phyloP scores from a whole-genome alignment of 2,329 filamentous ascomycete species.

The Periconia sp. region DNA sequence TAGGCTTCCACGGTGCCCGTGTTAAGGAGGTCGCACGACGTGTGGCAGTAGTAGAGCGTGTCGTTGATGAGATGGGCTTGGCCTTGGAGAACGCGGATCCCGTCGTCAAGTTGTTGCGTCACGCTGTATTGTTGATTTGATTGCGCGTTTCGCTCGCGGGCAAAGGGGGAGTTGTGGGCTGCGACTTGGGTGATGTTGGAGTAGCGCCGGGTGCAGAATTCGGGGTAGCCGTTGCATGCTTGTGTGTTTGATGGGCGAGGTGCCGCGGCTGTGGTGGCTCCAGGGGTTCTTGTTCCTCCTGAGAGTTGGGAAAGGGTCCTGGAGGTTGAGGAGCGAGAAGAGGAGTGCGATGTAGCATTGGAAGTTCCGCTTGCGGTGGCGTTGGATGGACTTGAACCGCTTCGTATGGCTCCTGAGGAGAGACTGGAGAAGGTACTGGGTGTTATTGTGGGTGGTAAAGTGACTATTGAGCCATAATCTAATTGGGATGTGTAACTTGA shows the following conservation, averaged over 20 bases:
- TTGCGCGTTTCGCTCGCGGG: conserved; percentile 34
- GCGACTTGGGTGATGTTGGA: conserved; percentile 47
- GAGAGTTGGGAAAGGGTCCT: conserved; percentile 26
- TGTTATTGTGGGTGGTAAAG: conserved; percentile 10
- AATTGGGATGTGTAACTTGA: conserved; percentile 16
- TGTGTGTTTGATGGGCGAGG: conserved; percentile 42
- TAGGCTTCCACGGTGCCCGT: conserved; percentile 78
- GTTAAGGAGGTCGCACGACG: conserved; percentile 80
- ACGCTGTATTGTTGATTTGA: conserved; percentile 42
- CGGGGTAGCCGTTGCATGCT: conserved; percentile 45
- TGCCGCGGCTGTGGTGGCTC: conserved; percentile 28
- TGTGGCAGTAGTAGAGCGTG: conserved; percentile 81
- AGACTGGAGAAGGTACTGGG: background rate
- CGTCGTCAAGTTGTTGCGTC: conserved; percentile 43
- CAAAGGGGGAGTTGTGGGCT: conserved; percentile 45
- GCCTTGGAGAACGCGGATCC: conserved; percentile 56
- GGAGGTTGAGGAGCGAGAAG: conserved; percentile 12
- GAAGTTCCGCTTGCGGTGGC: conserved; percentile 11
- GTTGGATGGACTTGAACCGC: conserved; percentile 22
- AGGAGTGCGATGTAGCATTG: conserved; percentile 12
- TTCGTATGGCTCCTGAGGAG: background rate
- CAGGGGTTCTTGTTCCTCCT: conserved; percentile 16
- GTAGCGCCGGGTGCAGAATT: conserved; percentile 43
- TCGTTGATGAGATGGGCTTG: conserved; percentile 61
- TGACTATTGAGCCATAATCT: conserved; percentile 23